Evolutionary conservation across 164 flowering plant species (phyloP).

Genomic region (Echeveria elegans): DNA sequence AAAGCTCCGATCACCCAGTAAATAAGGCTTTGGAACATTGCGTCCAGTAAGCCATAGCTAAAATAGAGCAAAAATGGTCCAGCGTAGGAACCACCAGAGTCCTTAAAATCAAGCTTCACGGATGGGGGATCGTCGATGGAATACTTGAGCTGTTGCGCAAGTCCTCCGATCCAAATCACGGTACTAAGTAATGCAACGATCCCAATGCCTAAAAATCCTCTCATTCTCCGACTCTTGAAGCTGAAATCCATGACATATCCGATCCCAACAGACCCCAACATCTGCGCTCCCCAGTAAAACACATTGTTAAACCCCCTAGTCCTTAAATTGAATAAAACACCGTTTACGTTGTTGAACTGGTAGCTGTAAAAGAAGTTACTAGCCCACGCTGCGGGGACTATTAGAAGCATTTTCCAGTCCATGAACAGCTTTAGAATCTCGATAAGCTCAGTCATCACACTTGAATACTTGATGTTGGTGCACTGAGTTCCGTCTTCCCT

Average conservation of each 20-base stretch:
- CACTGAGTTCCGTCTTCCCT: constrained; percentile 69
- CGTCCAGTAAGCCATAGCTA: constrained; percentile 75
- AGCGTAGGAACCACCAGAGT: constrained; percentile 49
- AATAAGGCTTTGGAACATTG: constrained; percentile 87
- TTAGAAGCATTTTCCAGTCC: constrained; percentile 80
- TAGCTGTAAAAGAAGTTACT: constrained; percentile 88
- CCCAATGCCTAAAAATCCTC: constrained; percentile 64
- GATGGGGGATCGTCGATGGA: constrained; percentile 20
- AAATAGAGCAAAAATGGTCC: constrained; percentile 86
- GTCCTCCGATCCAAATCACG: constrained; percentile 39
- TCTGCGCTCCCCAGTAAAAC: constrained; percentile 97
- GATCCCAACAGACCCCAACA: constrained; percentile 72
- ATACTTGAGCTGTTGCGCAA: constrained; percentile 65
- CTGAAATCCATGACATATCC: constrained; percentile 77
- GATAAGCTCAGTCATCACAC: constrained; percentile 31
- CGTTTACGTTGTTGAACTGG: constrained; percentile 86
- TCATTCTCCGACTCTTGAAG: constrained; percentile 54
- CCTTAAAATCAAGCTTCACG: constrained; percentile 56
- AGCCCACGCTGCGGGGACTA: constrained; percentile 81
- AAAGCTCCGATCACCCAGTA: constrained; percentile 93
- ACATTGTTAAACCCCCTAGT: constrained; percentile 89
- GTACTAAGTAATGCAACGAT: constrained; percentile 11
- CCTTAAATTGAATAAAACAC: constrained; percentile 58
- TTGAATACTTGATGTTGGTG: constrained; percentile 54
- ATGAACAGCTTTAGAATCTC: constrained; percentile 59